Evolutionary conservation across 805 yeast genomes (phyloP), one percentile per base, ranked within the genome.

Genomic region (Wickerhamiella sorbophila): DNA sequence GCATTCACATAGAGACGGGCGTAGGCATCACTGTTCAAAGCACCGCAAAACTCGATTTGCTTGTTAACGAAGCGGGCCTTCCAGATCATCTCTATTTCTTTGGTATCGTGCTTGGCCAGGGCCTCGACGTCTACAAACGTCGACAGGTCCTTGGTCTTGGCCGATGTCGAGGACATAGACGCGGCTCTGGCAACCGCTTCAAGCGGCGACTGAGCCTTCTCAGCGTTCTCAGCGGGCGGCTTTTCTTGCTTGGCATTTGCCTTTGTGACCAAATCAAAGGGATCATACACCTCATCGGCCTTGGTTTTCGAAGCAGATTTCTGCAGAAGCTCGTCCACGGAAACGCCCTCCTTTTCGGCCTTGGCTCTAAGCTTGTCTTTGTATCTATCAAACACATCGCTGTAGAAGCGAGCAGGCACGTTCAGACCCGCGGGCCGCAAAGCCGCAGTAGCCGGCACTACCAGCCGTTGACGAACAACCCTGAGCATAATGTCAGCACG

Each of bases 71-170:
- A 87, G 49, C 95, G 72, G 0, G 94, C 85, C 57, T 83, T 76
- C 98, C 98, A 91, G 16, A 91, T 63, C 51, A 72, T 70, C 52
- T 82, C 93, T 40, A 88, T 65, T 52, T 84, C 93, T 47, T 71
- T 67, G 3, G 58, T 51, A 0, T 74, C 70, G 40, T 87, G 69
- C 4, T 65, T 68, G 38, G 61, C 45, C 38, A 84, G 50, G 57
- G 85, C 87, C 1, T 71, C 80, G 5, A 75, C 65, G 42, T 83
- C 86, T 33, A 91, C 59, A 58, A 66, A 88, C 1, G 87, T 74
- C 36, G 70, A 66, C 41, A 91, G 64, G 0, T 83, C 76, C 60
- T 85, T 85, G 61, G 70, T 70, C 58, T 31, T 27, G 6, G 33
- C 24, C 26, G 16, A 31, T 33, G 37, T 35, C 5, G 5, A 15